phyloP scores from a whole-genome alignment of 768 basidiomycete species.

The Mycena maculata region DNA sequence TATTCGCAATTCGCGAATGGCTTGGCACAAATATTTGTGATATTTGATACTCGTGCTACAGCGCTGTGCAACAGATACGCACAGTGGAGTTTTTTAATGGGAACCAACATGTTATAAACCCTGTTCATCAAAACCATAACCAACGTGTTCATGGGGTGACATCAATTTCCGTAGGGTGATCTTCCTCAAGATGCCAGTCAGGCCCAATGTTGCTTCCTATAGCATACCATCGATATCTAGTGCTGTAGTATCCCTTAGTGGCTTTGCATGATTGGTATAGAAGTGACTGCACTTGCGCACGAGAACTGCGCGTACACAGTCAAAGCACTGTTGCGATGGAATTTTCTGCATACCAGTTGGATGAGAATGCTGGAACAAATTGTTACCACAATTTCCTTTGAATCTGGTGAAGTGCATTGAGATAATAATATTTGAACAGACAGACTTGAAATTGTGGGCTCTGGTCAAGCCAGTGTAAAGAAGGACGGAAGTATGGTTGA shows the following conservation, averaged over 20 bases:
- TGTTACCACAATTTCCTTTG: neutral
- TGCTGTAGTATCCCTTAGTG: neutral
- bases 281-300: neutral
- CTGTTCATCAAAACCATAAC: too few relatives aligned
- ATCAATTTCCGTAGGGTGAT: too few relatives aligned
- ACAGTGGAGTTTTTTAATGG: too few relatives aligned
- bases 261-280: neutral
- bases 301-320: neutral
- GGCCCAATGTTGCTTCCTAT: too few relatives aligned
- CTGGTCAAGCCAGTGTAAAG: neutral
- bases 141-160: too few relatives aligned
- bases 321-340: neutral
- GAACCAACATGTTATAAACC: too few relatives aligned
- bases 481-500: neutral
- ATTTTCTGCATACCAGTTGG: conserved; percentile 2
- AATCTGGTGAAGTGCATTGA: conserved; percentile 2
- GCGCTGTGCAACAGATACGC: too few relatives aligned
- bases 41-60: too few relatives aligned
- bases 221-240: neutral
- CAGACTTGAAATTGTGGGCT: neutral
- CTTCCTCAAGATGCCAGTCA: too few relatives aligned
- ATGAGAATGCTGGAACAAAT: neutral
- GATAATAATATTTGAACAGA: neutral
- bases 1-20: too few relatives aligned
- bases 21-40: too few relatives aligned